Evolutionary conservation across 768 basidiomycete genomes (phyloP).

Genomic region (Tremella mesenterica): DNA sequence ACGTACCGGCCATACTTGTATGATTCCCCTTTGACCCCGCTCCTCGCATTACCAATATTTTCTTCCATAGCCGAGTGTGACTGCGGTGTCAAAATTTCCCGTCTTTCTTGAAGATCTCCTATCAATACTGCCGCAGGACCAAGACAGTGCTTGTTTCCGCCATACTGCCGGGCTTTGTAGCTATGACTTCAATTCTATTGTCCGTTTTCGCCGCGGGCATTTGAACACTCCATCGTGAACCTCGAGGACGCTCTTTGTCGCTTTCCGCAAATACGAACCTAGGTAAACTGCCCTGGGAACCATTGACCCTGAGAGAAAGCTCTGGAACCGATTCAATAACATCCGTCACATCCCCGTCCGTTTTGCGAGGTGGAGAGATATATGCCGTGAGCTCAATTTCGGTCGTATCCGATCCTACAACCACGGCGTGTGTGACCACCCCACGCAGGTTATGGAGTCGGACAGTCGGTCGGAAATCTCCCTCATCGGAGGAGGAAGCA

Average conservation of each 20-base stretch:
- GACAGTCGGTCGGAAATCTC: constrained; percentile 16
- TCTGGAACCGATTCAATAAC: constrained; percentile 13
- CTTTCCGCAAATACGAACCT: constrained; percentile 14
- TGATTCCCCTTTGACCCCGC: no score
- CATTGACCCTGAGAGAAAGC: constrained; percentile 28
- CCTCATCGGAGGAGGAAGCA: constrained; percentile 1
- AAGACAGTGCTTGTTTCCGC: constrained; percentile 28
- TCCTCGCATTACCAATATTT: no score
- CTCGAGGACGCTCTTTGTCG: constrained; percentile 11
- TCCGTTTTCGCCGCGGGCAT: constrained; percentile 22
- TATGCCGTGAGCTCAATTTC: constrained; percentile 37
- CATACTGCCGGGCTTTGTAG: constrained; percentile 21
- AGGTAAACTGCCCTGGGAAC: constrained; percentile 24
- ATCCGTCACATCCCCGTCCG: background rate
- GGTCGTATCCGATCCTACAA: constrained; percentile 23
- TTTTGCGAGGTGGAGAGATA: constrained; percentile 2
- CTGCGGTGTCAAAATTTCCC: no score
- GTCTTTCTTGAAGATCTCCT: no score
- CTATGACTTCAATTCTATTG: constrained; percentile 28
- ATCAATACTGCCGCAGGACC: constrained; percentile 28
- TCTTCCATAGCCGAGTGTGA: no score
- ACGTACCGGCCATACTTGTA: no score
- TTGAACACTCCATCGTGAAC: constrained; percentile 24
- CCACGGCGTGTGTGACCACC: constrained; percentile 32
- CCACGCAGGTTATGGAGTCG: constrained; percentile 37